A percentile compares a stretch with the other conserved stretches of the same genome.
phyloP scores from a whole-genome alignment of 1,284 basidiomycete genomes.

The Ceratobasidium sp. region DNA sequence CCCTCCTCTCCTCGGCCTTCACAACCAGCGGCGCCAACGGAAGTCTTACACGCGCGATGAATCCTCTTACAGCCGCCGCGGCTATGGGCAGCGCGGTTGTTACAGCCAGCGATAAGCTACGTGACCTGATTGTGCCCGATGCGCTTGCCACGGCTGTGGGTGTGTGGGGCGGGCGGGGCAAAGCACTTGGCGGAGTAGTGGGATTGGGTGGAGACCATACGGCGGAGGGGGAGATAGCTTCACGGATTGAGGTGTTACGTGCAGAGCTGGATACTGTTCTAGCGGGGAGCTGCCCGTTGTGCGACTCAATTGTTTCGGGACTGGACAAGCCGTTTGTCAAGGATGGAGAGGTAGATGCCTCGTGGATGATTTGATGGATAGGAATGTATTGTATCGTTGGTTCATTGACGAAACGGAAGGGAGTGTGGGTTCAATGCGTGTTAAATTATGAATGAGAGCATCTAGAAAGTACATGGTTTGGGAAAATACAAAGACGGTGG shows the following conservation, averaged over 20 bases:
- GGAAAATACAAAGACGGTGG: not conserved
- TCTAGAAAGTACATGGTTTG: not conserved
- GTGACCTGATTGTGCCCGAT: conserved; percentile 92
- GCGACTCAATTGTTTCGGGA: conserved; percentile 85
- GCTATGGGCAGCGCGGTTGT: conserved; percentile 64
- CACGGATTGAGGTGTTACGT: conserved; percentile 73
- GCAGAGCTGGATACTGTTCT: conserved; percentile 88
- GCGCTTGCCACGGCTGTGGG: conserved; percentile 80
- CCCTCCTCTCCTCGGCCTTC: conserved; percentile 78
- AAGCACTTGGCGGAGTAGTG: conserved; percentile 63
- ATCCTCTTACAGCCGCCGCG: conserved; percentile 74
- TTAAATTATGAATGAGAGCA: not conserved
- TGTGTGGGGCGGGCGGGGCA: conserved; percentile 69
- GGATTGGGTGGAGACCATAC: conserved; percentile 57
- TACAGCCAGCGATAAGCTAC: conserved; percentile 86
- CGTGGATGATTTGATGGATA: conserved; percentile 73
- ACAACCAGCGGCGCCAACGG: conserved; percentile 54
- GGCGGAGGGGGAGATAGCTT: conserved; percentile 64
- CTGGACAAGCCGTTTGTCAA: conserved; percentile 88
- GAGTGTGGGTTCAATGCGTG: not conserved
- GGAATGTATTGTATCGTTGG: conserved; percentile 33
- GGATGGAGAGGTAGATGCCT: conserved; percentile 81
- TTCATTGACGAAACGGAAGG: not conserved
- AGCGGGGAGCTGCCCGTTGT: conserved; percentile 87
- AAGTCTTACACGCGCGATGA: conserved; percentile 34